A percentile compares a stretch with the other conserved stretches of the same genome.
Evolutionary conservation across 2,329 filamentous ascomycete species (phyloP).

Genomic region (Pleomassaria siparia): DNA sequence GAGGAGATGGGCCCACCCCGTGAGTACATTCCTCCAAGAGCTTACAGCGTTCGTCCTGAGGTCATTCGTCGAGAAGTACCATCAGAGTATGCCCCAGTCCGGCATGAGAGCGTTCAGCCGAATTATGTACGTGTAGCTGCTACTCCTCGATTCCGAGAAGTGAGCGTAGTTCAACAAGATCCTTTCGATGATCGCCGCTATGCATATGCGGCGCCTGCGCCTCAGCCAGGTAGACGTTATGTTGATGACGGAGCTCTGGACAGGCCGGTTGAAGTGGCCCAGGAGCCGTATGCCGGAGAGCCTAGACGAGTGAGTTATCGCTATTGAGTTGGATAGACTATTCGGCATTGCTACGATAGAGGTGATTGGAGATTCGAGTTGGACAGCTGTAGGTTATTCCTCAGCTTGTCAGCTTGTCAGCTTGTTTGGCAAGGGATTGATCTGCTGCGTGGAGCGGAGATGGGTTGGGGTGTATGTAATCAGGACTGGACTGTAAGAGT

Average conservation of each 20-base stretch:
- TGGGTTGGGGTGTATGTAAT: too few relatives aligned
- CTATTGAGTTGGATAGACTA: conserved; percentile 24
- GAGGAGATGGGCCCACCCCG: conserved; percentile 42
- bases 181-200: conserved; percentile 37
- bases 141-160: conserved; percentile 41
- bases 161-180: conserved; percentile 46
- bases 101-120: conserved; percentile 47
- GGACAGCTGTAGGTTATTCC: neutral
- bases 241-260: conserved; percentile 41
- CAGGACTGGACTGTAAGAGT: neutral
- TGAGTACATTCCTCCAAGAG: conserved; percentile 34
- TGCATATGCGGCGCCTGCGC: conserved; percentile 22
- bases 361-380: neutral
- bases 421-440: neutral
- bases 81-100: conserved; percentile 31
- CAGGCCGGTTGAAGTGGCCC: conserved; percentile 26
- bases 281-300: conserved; percentile 31
- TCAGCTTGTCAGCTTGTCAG: neutral
- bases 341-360: neutral
- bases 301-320: conserved; percentile 39
- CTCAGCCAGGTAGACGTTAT: conserved; percentile 39
- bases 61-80: conserved; percentile 36
- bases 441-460: neutral
- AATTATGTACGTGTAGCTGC: conserved; percentile 33
- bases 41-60: conserved; percentile 45